Evolutionary conservation across 1,284 basidiomycete genomes (phyloP).

Genomic region (Tilletia indica): DNA sequence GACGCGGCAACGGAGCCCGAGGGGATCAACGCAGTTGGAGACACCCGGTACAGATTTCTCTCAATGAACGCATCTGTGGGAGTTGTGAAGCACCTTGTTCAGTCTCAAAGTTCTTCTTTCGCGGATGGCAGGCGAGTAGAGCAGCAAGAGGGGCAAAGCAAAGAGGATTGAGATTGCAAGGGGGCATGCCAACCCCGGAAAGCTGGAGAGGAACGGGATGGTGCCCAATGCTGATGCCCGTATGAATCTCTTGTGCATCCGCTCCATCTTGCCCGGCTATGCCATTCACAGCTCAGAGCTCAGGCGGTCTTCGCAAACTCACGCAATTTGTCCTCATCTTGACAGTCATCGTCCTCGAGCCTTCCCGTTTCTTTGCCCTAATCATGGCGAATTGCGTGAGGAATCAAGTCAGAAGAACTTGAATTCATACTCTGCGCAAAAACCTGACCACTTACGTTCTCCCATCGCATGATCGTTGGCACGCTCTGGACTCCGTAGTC

Average conservation of each 20-base stretch:
- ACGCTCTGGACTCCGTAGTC: slow-evolving; percentile 35
- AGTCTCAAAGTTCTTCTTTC: too few relatives aligned
- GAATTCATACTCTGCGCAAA: background rate
- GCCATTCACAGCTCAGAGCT: background rate
- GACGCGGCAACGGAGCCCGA: background rate
- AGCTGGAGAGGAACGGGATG: too few relatives aligned
- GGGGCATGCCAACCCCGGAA: too few relatives aligned
- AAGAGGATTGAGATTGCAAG: background rate
- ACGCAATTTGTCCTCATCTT: slow-evolving; percentile 26
- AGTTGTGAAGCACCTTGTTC: background rate
- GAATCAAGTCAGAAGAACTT: background rate
- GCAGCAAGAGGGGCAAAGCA: background rate
- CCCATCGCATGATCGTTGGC: slow-evolving; percentile 34
- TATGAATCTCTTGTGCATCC: too few relatives aligned
- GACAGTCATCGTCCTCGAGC: slow-evolving; percentile 36
- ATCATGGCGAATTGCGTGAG: too few relatives aligned
- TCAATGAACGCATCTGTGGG: background rate
- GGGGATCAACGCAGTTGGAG: background rate
- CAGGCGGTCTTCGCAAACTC: slow-evolving; percentile 24
- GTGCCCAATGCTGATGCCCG: too few relatives aligned
- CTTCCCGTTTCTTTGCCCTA: slow-evolving; percentile 36
- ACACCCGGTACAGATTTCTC: background rate
- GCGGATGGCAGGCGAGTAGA: too few relatives aligned
- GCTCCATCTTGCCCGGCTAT: too few relatives aligned
- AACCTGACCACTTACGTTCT: background rate